Percentiles rank a stretch among this genome's conserved stretches.
Conservation (phyloP, 1,139 yeast genomes). For the Taphrina pruni region DNA sequence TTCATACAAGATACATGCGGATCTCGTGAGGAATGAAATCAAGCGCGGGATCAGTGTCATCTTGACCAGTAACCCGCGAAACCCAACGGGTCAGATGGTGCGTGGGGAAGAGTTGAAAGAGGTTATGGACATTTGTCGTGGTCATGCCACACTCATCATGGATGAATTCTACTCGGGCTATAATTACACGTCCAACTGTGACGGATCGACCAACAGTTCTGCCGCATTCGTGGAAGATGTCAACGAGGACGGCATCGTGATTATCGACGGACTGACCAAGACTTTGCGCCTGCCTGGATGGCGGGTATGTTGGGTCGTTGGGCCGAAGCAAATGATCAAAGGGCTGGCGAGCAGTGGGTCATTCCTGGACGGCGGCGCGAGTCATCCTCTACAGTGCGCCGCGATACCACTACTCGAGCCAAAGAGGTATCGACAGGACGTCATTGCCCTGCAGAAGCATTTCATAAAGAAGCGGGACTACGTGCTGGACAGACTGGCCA, state of each 20-base stretch:
- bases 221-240: conserved; percentile 66
- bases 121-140: conserved; percentile 65
- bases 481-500: conserved; percentile 59
- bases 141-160: conserved; percentile 66
- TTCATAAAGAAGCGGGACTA: conserved; percentile 69
- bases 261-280: conserved; percentile 68
- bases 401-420: conserved; percentile 67
- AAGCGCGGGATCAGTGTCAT: conserved; percentile 67
- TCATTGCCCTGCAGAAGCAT: conserved; percentile 66
- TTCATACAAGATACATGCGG: conserved; percentile 65
- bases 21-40: conserved; percentile 63
- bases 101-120: conserved; percentile 60
- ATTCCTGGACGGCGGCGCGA: conserved; percentile 69
- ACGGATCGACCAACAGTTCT: conserved; percentile 64
- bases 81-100: conserved; percentile 69
- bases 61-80: conserved; percentile 68
- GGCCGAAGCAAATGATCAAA: conserved; percentile 67
- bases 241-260: conserved; percentile 66
- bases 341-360: conserved; percentile 70
- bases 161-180: conserved; percentile 72
- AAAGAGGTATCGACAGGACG: conserved; percentile 59
- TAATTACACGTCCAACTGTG: conserved; percentile 65
- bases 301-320: conserved; percentile 73
- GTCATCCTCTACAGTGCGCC: conserved; percentile 69
- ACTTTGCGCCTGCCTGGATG: conserved; percentile 73